Evolutionary conservation across 2,329 filamentous ascomycete species (phyloP), one percentile per base, ranked within the genome.

Genomic region (Pezizomycotina sp.): DNA sequence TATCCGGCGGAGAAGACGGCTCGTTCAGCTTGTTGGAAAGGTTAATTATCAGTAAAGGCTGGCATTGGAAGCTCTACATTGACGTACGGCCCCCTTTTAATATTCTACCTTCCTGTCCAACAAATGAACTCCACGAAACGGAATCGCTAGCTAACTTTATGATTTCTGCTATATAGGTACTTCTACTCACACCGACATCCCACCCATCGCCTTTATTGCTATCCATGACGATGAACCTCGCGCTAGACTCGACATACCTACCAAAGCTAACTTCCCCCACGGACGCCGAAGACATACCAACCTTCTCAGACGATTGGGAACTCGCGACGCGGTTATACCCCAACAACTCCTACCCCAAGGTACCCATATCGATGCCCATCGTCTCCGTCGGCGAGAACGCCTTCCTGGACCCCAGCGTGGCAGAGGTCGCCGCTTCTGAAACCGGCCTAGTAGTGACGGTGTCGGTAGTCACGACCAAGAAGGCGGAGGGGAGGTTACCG

Each of bases 231-330:
- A 86, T 81, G 30, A 84, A 98, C 56, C 75, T 98, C 43, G 89
- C 89, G 3, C 77, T 98, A 29, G 73, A 93, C 45, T 75, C 80
- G 19, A 86, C 89, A 5, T 74, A 78, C 46, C 66, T 95, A 2
- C 89, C 89, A 5, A 69, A 74, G 16, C 65, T 93, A 33, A 81
- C 81, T 55, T 93, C 84, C 1, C 79, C 92, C 57, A 71, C 71
- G 39, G 86, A 95, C 59, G 89, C 98, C 61, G 89, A 98, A 51
- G 41, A 44, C 26, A 44, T 44, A 7, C 89, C 89, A 8, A 74
- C 93, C 55, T 98, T 98, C 59, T 78, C 93, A 61, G 89, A 98
- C 60, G 89, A 98, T 61, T 98, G 89, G 89, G 81, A 78, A 47
- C 78, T 77, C 10, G 74, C 83, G 1, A 66, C 71, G 12, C 74